Conservation (phyloP, 768 basidiomycete species). For the Termitomyces sp. region DNA sequence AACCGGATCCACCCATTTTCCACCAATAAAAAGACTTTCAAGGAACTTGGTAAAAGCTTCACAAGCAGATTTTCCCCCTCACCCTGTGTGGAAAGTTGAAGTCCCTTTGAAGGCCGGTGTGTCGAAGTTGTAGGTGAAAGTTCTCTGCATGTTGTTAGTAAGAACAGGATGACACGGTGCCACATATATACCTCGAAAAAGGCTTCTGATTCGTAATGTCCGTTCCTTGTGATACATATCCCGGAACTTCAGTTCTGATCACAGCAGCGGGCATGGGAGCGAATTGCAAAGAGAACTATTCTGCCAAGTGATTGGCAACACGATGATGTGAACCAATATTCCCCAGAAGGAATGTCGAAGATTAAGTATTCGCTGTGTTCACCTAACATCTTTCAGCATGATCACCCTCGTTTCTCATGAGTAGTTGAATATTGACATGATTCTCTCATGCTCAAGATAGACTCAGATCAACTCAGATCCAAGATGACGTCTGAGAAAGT, state of each 20-base stretch:
- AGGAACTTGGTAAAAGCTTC: not conserved
- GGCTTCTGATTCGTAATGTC: too few species aligned
- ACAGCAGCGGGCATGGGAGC: not conserved
- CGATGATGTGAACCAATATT: not conserved
- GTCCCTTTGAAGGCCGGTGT: conserved; percentile 53
- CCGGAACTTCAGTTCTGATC: not conserved
- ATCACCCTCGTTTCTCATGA: not conserved
- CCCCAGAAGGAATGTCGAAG: not conserved
- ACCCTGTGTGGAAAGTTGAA: conserved; percentile 51
- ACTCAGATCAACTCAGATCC: not conserved
- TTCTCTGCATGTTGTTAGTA: conserved; percentile 25
- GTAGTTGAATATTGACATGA: not conserved
- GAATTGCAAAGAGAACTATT: not conserved
- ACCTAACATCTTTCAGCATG: too few species aligned
- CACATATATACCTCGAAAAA: not conserved
- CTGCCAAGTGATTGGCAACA: not conserved
- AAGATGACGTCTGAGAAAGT: not conserved
- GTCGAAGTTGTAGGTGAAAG: conserved; percentile 44
- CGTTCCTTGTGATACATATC: not conserved
- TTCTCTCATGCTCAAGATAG: not conserved
- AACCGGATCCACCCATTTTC: conserved; percentile 48
- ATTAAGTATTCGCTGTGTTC: not conserved
- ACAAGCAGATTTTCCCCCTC: not conserved
- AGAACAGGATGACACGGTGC: not conserved
- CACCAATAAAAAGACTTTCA: conserved; percentile 49